Conservation (phyloP, 140 eudicot genomes). For the Bidens hawaiensis region DNA sequence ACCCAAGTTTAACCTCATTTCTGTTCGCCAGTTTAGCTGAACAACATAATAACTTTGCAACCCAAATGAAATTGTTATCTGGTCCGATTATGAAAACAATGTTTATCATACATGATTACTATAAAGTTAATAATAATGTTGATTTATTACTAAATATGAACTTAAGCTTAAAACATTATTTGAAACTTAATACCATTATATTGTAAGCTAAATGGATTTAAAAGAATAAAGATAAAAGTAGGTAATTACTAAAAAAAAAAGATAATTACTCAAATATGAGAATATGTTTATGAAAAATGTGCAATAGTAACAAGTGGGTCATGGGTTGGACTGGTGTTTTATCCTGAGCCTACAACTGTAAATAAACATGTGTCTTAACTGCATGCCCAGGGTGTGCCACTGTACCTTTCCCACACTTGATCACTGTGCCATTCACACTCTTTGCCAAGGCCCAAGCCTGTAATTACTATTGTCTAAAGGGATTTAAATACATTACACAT, state of each 20-base stretch:
- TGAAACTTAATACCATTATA: background rate
- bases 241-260: background rate
- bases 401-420: conserved; percentile 2
- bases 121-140: too few species aligned
- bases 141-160: too few species aligned
- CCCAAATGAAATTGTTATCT: too few species aligned
- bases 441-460: background rate
- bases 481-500: background rate
- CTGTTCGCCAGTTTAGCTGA: too few species aligned
- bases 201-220: background rate
- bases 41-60: too few species aligned
- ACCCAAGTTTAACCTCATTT: too few species aligned
- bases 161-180: background rate
- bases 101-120: too few species aligned
- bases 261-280: background rate
- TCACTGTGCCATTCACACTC: background rate
- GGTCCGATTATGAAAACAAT: too few species aligned
- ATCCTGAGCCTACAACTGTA: conserved; percentile 5
- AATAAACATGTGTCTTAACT: conserved; percentile 2
- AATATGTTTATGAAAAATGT: background rate
- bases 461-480: background rate
- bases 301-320: conserved; percentile 1
- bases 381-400: background rate
- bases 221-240: background rate
- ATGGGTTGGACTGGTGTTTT: conserved; percentile 9